Base-by-base conservation (phyloP, 805 yeast species). In the Wickerhamomyces strasburgensis region DNA sequence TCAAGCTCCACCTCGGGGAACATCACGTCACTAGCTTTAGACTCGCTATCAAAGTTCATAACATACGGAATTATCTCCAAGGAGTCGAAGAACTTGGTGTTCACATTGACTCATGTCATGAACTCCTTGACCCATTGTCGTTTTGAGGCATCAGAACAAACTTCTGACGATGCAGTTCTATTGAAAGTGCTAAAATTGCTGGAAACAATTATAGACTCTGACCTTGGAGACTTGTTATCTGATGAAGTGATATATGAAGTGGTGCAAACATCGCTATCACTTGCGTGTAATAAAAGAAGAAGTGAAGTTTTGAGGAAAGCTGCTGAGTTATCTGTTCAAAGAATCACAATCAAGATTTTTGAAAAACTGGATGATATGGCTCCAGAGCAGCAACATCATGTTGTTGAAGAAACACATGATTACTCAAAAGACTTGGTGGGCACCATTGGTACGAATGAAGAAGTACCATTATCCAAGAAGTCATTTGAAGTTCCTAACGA, bases 131-230 rank as follows among this genome's bases (percentile, higher is more conserved):
- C 98, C 1, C 96, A 87, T 56, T 93, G 98, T 61, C 75, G 96
- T 31, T 93, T 93, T 57, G 97, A 93, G 65, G 96, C 96, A 3
- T 83, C 93, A 0, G 96, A 89, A 55, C 95, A 87, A 57, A 73
- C 82, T 25, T 82, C 86, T 29, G 98, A 93, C 62, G 98, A 93
- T 57, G 84, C 94, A 0, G 90, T 93, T 3, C 65, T 93, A 31
- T 69, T 90, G 35, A 85, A 85, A 53, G 95, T 93, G 15, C 73
- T 93, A 44, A 68, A 82, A 30, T 65, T 90, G 18, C 66, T 90
- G 49, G 90, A 87, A 47, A 58, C 63, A 16, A 70, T 89, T 13
- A 70, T 88, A 13, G 67, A 70, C 15, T 76, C 89, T n/a, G 71
- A 72, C 1, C 64, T 80, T 31, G 82, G 90, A 17, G 70, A 68